phyloP scores from a whole-genome alignment of 495 filamentous ascomycete genomes.

The Durotheca rogersii region DNA sequence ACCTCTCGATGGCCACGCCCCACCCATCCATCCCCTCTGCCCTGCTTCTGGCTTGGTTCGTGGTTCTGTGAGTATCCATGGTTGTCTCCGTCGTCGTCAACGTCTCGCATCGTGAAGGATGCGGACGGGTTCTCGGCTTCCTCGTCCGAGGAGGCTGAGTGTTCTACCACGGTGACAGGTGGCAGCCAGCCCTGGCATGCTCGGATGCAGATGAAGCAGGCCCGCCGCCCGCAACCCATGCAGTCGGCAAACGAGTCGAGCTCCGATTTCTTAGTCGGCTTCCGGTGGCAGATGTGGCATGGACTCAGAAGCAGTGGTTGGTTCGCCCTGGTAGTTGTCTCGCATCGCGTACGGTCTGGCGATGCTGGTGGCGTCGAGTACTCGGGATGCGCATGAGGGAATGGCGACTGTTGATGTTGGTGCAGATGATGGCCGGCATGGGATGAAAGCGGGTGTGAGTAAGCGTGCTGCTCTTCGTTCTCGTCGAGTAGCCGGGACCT shows the following conservation, averaged over 20 bases:
- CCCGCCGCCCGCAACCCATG: conserved; percentile 47
- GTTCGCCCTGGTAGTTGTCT: conserved; percentile 8
- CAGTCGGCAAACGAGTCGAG: conserved; percentile 51
- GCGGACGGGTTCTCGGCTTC: conserved; percentile 24
- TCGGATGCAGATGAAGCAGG: conserved; percentile 51
- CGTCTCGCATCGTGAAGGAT: conserved; percentile 46
- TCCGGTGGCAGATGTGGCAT: conserved; percentile 52
- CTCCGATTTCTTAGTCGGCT: conserved; percentile 49
- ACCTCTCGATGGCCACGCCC: conserved; percentile 41
- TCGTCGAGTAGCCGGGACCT: conserved; percentile 26
- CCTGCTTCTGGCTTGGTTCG: conserved; percentile 6
- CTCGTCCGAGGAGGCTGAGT: background rate
- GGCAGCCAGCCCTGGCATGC: conserved; percentile 46
- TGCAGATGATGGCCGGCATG: conserved; percentile 1
- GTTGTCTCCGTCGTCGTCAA: conserved; percentile 27
- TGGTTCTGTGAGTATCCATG: background rate
- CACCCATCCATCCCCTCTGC: conserved; percentile 32
- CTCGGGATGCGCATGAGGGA: conserved; percentile 33
- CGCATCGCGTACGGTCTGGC: conserved; percentile 15
- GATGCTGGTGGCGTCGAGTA: conserved; percentile 11
- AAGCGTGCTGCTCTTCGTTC: conserved; percentile 6
- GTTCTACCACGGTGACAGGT: background rate
- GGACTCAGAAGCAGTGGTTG: conserved; percentile 36
- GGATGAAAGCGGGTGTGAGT: conserved; percentile 7
- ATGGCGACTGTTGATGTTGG: conserved; percentile 22